A percentile compares a stretch with the other conserved stretches of the same genome.
These are phyloP conservation scores for Dendrobium chrysotoxum DNA, from an alignment of 106 monocot genomes.

Conservation along the genomic window DNA sequence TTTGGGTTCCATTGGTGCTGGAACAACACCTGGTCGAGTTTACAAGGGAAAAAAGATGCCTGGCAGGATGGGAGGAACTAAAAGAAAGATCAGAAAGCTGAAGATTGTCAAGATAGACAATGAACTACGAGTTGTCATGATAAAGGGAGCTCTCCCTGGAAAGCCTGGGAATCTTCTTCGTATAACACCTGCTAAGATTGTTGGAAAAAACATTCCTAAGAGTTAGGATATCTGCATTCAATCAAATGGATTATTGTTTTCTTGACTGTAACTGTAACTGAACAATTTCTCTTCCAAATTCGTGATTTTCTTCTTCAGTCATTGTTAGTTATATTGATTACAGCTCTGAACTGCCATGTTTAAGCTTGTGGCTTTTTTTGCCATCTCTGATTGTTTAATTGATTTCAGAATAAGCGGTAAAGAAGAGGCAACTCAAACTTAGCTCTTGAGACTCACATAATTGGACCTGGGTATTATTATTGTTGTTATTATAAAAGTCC, in stretches of 20 bases:
- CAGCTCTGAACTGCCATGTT: too few relatives aligned
- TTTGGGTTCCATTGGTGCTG: conserved; percentile 91
- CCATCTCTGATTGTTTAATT: too few relatives aligned
- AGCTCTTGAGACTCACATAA: too few relatives aligned
- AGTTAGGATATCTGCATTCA: conserved; percentile 19
- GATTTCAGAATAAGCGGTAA: too few relatives aligned
- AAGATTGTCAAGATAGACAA: conserved; percentile 84
- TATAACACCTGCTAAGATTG: conserved; percentile 84
- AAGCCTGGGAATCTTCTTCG: conserved; percentile 94
- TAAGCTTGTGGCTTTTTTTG: too few relatives aligned
- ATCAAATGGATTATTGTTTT: neutral
- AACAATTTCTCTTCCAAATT: neutral
- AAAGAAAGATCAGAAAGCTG: conserved; percentile 85
- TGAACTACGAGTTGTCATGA: conserved; percentile 74
- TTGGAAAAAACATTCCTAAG: conserved; percentile 97
- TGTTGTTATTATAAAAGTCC: too few relatives aligned
- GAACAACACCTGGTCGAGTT: conserved; percentile 89
- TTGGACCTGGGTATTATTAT: too few relatives aligned
- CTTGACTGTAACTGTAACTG: neutral
- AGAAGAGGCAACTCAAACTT: too few relatives aligned
- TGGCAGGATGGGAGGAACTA: conserved; percentile 87
- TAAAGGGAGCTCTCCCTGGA: conserved; percentile 90
- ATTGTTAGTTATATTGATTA: too few relatives aligned
- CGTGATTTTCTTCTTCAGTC: too few relatives aligned
- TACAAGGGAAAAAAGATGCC: conserved; percentile 99